phyloP scores from a whole-genome alignment of 257 asterid genomes.

The Solanum pimpinellifolium region DNA sequence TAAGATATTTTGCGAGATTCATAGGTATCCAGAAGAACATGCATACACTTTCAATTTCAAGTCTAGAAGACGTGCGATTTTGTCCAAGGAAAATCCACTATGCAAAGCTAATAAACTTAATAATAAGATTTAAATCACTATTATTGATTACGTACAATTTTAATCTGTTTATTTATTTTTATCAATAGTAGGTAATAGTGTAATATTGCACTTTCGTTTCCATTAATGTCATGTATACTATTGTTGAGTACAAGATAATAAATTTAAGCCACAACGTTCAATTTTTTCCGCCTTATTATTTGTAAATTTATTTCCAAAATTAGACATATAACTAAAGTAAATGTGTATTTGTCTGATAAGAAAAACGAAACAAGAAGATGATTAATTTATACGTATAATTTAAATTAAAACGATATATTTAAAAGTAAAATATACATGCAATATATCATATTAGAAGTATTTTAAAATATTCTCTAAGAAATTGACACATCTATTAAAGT shows the following conservation, averaged over 20 bases:
- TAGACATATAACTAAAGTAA: too few species aligned
- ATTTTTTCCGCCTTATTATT: background rate
- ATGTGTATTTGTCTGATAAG: background rate
- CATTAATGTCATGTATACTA: background rate
- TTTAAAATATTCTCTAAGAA: too few species aligned
- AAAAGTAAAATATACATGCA: too few species aligned
- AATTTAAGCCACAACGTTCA: background rate
- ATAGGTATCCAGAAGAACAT: constrained; percentile 25
- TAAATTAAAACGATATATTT: too few species aligned
- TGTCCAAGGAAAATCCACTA: constrained; percentile 17
- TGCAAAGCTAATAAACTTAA: constrained; percentile 5
- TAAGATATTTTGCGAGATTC: constrained; percentile 13
- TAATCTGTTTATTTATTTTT: background rate
- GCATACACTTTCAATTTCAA: constrained; percentile 18
- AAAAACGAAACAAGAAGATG: background rate
- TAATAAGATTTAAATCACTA: background rate
- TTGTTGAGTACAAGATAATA: background rate
- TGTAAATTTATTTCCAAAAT: background rate
- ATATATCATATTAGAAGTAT: too few species aligned
- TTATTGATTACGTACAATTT: background rate
- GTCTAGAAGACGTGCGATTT: constrained; percentile 1
- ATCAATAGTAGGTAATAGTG: background rate
- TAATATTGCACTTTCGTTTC: background rate
- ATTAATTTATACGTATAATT: too few species aligned
- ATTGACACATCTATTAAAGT: too few species aligned